Evolutionary conservation across 1,284 basidiomycete species (phyloP).

Genomic region (Phaffia rhodozyma): DNA sequence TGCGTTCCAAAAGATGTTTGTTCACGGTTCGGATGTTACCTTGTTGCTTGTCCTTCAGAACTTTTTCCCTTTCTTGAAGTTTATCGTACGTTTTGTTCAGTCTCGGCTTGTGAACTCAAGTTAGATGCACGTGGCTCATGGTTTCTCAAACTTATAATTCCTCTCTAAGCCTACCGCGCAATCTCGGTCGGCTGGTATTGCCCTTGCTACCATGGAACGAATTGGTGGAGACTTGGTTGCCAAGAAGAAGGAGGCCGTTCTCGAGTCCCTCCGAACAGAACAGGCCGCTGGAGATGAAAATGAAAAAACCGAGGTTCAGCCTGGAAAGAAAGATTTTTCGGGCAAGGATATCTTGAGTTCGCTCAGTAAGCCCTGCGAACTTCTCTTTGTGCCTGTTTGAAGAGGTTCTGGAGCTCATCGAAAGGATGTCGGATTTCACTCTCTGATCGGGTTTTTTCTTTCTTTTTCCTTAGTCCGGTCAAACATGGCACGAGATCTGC

Average conservation of each 20-base stretch:
- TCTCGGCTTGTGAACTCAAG: constrained; percentile 10
- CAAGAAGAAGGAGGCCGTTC: constrained; percentile 37
- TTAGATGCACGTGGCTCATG: neutral
- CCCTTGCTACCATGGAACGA: constrained; percentile 42
- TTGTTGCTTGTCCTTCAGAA: constrained; percentile 17
- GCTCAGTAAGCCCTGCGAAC: constrained; percentile 38
- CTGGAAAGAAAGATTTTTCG: constrained; percentile 24
- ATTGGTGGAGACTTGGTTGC: constrained; percentile 49
- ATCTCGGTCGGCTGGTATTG: constrained; percentile 34
- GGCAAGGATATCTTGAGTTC: constrained; percentile 44
- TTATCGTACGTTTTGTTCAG: constrained; percentile 2
- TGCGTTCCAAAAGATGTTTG: constrained; percentile 47
- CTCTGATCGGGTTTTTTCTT: constrained; percentile 23
- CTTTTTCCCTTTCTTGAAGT: constrained; percentile 19
- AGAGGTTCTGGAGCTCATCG: too few species aligned
- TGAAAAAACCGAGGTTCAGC: constrained; percentile 1
- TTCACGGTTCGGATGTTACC: constrained; percentile 18
- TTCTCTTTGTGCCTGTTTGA: neutral
- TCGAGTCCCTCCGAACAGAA: neutral
- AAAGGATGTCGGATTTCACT: constrained; percentile 17
- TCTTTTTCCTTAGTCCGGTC: constrained; percentile 44
- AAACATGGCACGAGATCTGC: constrained; percentile 46
- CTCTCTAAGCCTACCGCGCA: constrained; percentile 25
- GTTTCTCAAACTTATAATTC: neutral
- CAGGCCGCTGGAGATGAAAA: neutral